Evolutionary conservation across 1,284 basidiomycete genomes (phyloP).

Genomic region (Puccinia triticina): DNA sequence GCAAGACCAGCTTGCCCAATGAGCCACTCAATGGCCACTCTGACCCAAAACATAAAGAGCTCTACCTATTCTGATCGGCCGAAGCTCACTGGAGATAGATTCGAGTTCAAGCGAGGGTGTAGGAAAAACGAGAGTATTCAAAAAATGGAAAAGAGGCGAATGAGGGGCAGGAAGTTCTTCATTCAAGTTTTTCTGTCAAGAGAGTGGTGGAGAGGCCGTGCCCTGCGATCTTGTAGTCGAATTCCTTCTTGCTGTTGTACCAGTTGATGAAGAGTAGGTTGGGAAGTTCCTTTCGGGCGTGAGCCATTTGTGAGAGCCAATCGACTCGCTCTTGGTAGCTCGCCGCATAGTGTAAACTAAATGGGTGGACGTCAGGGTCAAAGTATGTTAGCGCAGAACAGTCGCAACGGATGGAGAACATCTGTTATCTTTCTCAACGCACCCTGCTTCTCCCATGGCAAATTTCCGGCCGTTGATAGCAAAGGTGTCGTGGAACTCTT

Average conservation of each 20-base stretch:
- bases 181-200: slow-evolving; percentile 28
- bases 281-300: slow-evolving; percentile 55
- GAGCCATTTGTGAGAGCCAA: slow-evolving; percentile 51
- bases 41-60: neutral
- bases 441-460: slow-evolving; percentile 61
- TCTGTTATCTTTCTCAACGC: slow-evolving; percentile 49
- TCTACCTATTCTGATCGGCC: neutral
- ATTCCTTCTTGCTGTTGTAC: slow-evolving; percentile 57
- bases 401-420: too few species aligned
- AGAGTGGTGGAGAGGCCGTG: slow-evolving; percentile 18
- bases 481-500: slow-evolving; percentile 61
- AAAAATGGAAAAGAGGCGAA: neutral
- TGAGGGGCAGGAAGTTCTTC: neutral
- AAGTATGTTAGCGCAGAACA: slow-evolving; percentile 53
- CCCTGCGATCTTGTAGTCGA: slow-evolving; percentile 31
- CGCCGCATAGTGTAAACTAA: slow-evolving; percentile 24
- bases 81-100: neutral
- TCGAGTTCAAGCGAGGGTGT: neutral
- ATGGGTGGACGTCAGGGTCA: slow-evolving; percentile 54
- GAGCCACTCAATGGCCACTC: neutral
- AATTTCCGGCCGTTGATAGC: slow-evolving; percentile 55
- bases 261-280: slow-evolving; percentile 59
- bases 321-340: slow-evolving; percentile 17
- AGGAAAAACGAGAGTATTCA: neutral
- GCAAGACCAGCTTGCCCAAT: slow-evolving; percentile 16